Evolutionary conservation across 116 monocot species (phyloP), one percentile per base, ranked within the genome.

Genomic region (Papilionanthe hybrid): DNA sequence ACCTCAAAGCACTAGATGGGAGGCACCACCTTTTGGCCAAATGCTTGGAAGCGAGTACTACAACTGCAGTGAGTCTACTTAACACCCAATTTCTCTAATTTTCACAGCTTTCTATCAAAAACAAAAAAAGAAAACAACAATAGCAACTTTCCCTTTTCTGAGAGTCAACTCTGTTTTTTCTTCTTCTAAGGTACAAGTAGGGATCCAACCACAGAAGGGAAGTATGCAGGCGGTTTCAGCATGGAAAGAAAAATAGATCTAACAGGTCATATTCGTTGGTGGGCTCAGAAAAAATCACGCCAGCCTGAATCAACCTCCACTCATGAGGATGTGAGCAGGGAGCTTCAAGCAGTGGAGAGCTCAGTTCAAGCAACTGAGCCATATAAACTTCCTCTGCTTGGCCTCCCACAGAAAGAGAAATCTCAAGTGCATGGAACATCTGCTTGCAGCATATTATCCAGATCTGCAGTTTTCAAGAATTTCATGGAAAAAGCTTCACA

Each of bases 231-330:
- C 75, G 78, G 75, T 23, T 85, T 89, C 48, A 83, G 84, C 63
- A 80, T 90, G 86, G 94, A 94, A 56, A 91, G 92, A 84, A 99
- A 99, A 79, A 88, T 90, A 78, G 93, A 99, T 83, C 86, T 99
- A 10, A 91, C 95, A 48, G 72, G 79, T 60, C 90, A 94, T 60
- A 94, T 99, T 66, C 78, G 86, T 65, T 94, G 99, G 99, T 99
- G 99, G 95, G 66, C 63, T 2, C 95, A 91, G 3, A 94, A 90
- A 71, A 91, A 86, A 81, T 19, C 79, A 19, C 85, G 82, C 20
- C 86, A 90, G 78, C 43, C 79, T 57, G 90, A 91, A 41, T 53
- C 87, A 49, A 29, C 45, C 32, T 63, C 72, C 6, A 85, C 77
- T 29, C 63, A 75, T 18, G 94, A 99, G 76, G 95, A 93, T 75